Base-by-base conservation (phyloP, 2,329 filamentous ascomycete species). In the Seiridium cupressi region DNA sequence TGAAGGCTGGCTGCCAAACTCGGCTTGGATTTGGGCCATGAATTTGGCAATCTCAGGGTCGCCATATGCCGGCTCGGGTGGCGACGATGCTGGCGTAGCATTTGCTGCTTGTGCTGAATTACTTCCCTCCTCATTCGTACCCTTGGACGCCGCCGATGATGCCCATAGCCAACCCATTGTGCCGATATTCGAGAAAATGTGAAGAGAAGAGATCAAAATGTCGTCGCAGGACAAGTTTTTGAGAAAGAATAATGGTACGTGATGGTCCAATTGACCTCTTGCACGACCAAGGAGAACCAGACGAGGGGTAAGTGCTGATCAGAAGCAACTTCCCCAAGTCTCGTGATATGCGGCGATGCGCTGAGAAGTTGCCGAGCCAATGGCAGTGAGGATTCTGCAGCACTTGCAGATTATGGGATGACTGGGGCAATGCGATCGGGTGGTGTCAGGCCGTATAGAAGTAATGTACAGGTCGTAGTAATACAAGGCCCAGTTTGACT, bases 151-250 rank as follows among this genome's bases (percentile, higher is more conserved):
- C 18, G 57, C 32, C 10, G 76, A 64, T 5, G 75, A 77, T 61
- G 81, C 77, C 84, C 84, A 88, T 63, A 87, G 76, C 86, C 86
- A 89, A 65, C 84, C 85, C 86, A 89, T 89, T 60, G 46, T 62
- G 42, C 18, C 57, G 32, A n/a, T 7, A 42, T 42, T 8, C 13
- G 38, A 42, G 18, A 26, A 26, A 2, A 26, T 26, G 18, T 26
- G 18, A 26, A 26, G 18, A 26, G 18, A 26, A 26, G 18, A 26
- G 18, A 26, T 26, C 18, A 26, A 26, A 26, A 26, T 26, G 18
- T 26, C 18, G 18, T 26, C 18, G 18, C 18, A 26, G 18, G 18
- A 26, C 18, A 26, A 26, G 18, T 26, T 26, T 26, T 26, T 1
- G 18, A 26, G 18, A 26, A 1, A 26, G 18, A 26, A 26, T 26